Percentiles rank a stretch among this genome's conserved stretches.
Evolutionary conservation across 129 eudicot genomes (phyloP).

Genomic region (Flaveria brownii): DNA sequence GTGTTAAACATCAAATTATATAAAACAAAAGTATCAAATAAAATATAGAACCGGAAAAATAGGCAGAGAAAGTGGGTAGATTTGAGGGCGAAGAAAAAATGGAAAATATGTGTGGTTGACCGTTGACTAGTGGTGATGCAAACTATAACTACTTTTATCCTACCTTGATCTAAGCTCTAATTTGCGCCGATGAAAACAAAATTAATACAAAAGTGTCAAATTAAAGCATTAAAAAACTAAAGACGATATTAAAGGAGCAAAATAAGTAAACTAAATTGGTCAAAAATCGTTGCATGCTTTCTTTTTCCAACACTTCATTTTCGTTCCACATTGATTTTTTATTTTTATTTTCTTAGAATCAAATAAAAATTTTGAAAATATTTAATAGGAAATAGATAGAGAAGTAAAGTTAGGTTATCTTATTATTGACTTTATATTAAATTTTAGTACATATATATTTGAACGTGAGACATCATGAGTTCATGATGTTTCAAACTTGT

Average conservation of each 20-base stretch:
- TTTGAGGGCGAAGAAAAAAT: neutral
- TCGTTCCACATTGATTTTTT: constrained; percentile 27
- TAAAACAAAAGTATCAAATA: neutral
- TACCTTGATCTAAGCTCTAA: constrained; percentile 43
- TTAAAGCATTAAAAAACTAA: constrained; percentile 1
- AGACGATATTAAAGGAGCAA: constrained; percentile 33
- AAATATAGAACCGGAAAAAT: constrained; percentile 9
- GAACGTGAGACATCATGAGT: no score
- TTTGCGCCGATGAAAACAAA: constrained; percentile 40
- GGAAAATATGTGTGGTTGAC: constrained; percentile 21
- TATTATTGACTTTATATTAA: no score
- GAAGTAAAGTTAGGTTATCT: no score
- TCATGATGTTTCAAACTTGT: no score
- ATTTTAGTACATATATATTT: no score
- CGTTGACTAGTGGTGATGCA: constrained; percentile 34
- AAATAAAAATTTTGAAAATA: neutral
- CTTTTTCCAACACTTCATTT: constrained; percentile 9
- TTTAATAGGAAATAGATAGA: no score
- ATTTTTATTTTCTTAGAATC: neutral
- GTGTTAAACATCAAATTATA: neutral
- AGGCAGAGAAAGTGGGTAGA: constrained; percentile 22
- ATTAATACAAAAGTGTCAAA: constrained; percentile 23
- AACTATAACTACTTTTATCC: constrained; percentile 25
- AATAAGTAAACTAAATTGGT: constrained; percentile 26
- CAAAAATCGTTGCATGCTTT: constrained; percentile 25